Evolutionary conservation across 2,329 filamentous ascomycete species (phyloP).

Genomic region (Nothophoma quercina): DNA sequence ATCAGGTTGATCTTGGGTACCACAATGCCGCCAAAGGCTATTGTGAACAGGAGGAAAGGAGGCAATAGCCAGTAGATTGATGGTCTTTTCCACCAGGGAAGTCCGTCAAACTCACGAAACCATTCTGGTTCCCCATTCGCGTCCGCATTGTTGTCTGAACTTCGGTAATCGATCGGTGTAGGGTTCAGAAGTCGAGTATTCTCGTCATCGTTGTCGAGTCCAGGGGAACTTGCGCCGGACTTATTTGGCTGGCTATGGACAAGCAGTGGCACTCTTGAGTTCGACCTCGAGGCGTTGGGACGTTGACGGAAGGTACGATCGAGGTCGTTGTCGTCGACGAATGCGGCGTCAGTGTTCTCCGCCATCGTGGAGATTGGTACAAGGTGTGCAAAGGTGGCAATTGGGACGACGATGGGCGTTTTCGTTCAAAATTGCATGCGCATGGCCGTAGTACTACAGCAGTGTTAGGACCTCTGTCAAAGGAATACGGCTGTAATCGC

Average conservation of each 20-base stretch:
- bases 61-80: slow-evolving; percentile 81
- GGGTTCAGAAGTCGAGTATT: slow-evolving; percentile 38
- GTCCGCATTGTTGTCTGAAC: slow-evolving; percentile 14
- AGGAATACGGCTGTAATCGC: neutral
- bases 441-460: slow-evolving; percentile 22
- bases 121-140: slow-evolving; percentile 34
- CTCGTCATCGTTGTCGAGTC: slow-evolving; percentile 30
- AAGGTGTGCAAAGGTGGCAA: neutral
- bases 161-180: slow-evolving; percentile 21
- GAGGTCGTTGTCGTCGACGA: slow-evolving; percentile 40
- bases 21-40: slow-evolving; percentile 84
- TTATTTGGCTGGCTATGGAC: slow-evolving; percentile 19
- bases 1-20: slow-evolving; percentile 91
- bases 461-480: neutral
- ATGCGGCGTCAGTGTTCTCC: slow-evolving; percentile 36
- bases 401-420: slow-evolving; percentile 2
- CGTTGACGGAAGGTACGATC: slow-evolving; percentile 34
- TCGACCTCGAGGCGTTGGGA: slow-evolving; percentile 17
- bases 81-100: slow-evolving; percentile 60
- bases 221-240: slow-evolving; percentile 24
- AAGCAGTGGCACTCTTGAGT: slow-evolving; percentile 19
- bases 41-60: slow-evolving; percentile 80
- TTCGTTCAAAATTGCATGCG: slow-evolving; percentile 18
- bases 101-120: slow-evolving; percentile 48
- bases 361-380: slow-evolving; percentile 23